Percentiles rank a stretch among this genome's conserved stretches.
Evolutionary conservation across 495 filamentous ascomycete genomes (phyloP).

Genomic region (Daldinia loculata): DNA sequence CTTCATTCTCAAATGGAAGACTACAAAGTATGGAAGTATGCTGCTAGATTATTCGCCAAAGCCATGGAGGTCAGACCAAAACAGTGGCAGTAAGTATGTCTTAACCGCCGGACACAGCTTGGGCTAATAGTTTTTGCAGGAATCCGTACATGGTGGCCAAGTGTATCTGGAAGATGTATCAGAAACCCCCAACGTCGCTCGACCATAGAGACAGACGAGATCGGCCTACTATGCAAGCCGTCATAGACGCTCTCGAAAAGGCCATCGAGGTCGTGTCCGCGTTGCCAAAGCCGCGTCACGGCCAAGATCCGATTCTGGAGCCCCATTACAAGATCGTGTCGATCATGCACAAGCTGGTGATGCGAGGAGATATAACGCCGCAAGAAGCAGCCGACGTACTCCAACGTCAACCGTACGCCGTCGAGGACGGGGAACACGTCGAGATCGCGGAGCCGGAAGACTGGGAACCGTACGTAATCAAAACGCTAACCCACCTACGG

Average conservation of each 20-base stretch:
- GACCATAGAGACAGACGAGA: constrained; percentile 52
- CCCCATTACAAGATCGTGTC: constrained; percentile 96
- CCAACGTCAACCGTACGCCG: constrained; percentile 55
- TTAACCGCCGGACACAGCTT: not conserved
- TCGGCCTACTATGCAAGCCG: constrained; percentile 62
- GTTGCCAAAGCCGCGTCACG: constrained; percentile 81
- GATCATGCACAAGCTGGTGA: constrained; percentile 82
- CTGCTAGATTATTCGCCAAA: constrained; percentile 77
- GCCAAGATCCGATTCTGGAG: constrained; percentile 86
- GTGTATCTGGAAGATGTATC: constrained; percentile 94
- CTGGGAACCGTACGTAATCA: constrained; percentile 80
- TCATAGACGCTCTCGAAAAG: constrained; percentile 68
- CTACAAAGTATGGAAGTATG: constrained; percentile 88
- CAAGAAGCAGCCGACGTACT: constrained; percentile 57
- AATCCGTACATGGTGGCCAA: constrained; percentile 92
- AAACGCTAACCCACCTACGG: constrained; percentile 76
- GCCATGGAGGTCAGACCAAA: constrained; percentile 78
- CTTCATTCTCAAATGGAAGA: constrained; percentile 76
- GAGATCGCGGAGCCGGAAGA: constrained; percentile 61
- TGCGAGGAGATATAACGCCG: constrained; percentile 52
- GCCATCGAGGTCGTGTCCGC: constrained; percentile 70
- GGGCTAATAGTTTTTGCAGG: constrained; percentile 48
- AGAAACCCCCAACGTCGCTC: constrained; percentile 63
- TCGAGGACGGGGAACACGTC: constrained; percentile 48
- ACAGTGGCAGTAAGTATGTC: constrained; percentile 77